Conservation (phyloP, 495 filamentous ascomycete genomes). For the Aspergillus indologenus region DNA sequence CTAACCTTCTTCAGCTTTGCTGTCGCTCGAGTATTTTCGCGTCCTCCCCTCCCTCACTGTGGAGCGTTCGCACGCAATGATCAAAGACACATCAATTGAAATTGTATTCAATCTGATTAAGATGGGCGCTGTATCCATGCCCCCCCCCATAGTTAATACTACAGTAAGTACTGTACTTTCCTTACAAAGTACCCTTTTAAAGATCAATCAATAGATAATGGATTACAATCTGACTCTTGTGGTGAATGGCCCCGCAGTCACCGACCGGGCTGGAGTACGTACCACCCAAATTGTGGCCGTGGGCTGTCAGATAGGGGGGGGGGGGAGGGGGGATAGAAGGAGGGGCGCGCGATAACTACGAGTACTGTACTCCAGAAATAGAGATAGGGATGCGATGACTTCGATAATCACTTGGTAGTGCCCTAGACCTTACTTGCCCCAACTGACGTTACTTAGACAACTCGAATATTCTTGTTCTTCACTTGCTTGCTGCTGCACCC, state of each 20-base stretch:
- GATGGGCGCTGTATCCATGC: too few relatives aligned
- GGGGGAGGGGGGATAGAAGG: conserved; percentile 8
- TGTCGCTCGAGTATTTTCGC: background rate
- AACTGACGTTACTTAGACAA: background rate
- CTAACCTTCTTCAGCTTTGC: background rate
- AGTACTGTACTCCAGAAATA: too few relatives aligned
- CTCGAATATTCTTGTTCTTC: background rate
- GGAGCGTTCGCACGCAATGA: conserved; percentile 3
- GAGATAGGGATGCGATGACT: background rate
- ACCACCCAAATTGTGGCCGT: conserved; percentile 18
- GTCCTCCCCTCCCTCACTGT: background rate
- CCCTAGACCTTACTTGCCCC: too few relatives aligned
- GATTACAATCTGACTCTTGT: background rate
- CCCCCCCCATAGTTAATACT: too few relatives aligned
- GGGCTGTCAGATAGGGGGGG: conserved; percentile 20
- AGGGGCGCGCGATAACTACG: too few relatives aligned
- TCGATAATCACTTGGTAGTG: background rate
- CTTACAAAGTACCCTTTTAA: background rate
- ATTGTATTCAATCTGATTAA: background rate
- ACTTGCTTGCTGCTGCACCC: background rate
- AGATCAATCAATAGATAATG: background rate
- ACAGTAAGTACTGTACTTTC: background rate
- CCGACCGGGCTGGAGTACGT: conserved; percentile 1
- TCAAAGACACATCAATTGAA: conserved; percentile 4
- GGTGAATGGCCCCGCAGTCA: conserved; percentile 18